Evolutionary conservation across 768 basidiomycete species (phyloP).

Genomic region (Chalciporus piperatus): DNA sequence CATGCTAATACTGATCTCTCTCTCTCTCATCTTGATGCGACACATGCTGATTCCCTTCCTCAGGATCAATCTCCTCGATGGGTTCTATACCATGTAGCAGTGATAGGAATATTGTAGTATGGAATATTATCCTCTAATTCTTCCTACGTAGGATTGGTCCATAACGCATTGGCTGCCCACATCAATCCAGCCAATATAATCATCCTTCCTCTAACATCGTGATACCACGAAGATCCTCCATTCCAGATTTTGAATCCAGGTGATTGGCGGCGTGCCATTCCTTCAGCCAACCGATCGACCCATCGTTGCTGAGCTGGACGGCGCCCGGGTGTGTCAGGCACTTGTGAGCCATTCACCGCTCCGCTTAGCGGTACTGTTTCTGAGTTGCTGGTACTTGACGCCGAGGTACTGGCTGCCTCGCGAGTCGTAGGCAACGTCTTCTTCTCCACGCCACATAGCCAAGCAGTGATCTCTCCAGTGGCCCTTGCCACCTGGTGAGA

Average conservation of each 20-base stretch:
- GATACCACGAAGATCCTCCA: slow-evolving; percentile 28
- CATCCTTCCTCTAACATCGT: slow-evolving; percentile 44
- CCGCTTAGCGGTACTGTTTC: slow-evolving; percentile 14
- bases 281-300: slow-evolving; percentile 50
- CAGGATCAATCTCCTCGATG: too few relatives aligned
- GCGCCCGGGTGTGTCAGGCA: slow-evolving; percentile 38
- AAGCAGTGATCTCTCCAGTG: slow-evolving; percentile 65
- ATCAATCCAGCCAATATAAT: slow-evolving; percentile 43
- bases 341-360: background rate
- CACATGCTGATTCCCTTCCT: slow-evolving; percentile 13
- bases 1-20: slow-evolving; percentile 84
- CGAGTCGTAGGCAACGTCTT: slow-evolving; percentile 22
- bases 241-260: slow-evolving; percentile 33
- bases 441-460: slow-evolving; percentile 44
- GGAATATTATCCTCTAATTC: background rate
- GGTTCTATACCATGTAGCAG: background rate
- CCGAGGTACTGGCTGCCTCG: slow-evolving; percentile 1
- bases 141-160: slow-evolving; percentile 35
- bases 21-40: background rate
- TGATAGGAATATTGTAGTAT: slow-evolving; percentile 1
- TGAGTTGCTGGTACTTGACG: background rate
- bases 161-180: slow-evolving; percentile 67
- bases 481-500: slow-evolving; percentile 75
- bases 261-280: slow-evolving; percentile 18
- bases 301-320: slow-evolving; percentile 39